These are phyloP conservation scores for Linnemannia exigua DNA, from an alignment of 192 early-diverging fungal genomes.

Conservation along the genomic window DNA sequence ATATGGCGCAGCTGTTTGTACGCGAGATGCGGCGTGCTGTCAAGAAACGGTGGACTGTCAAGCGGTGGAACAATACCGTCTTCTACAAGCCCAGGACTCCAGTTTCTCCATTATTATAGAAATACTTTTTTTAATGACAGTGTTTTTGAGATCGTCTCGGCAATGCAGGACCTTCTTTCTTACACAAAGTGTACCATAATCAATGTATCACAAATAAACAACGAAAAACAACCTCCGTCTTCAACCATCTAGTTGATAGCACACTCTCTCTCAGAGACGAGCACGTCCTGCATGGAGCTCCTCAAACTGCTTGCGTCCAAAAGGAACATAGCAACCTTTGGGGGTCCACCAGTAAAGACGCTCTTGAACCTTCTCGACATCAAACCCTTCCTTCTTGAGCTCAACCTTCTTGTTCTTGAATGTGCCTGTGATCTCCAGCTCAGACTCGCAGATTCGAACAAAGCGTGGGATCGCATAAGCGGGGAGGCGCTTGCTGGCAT, in stretches of 20 bases:
- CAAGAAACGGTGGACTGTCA: constrained; percentile 17
- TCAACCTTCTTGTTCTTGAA: constrained; percentile 49
- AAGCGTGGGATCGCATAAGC: constrained; percentile 77
- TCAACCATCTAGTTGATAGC: no score
- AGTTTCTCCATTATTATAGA: neutral
- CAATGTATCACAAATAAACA: no score
- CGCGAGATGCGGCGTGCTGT: constrained; percentile 30
- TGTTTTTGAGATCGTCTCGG: no score
- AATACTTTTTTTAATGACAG: no score
- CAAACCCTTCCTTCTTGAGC: constrained; percentile 36
- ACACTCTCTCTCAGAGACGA: constrained; percentile 15
- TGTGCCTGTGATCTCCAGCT: constrained; percentile 47
- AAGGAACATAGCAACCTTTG: constrained; percentile 18
- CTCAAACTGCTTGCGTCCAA: constrained; percentile 13
- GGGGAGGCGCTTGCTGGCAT: constrained; percentile 60
- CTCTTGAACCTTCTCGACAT: constrained; percentile 18
- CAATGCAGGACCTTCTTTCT: no score
- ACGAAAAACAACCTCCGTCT: no score
- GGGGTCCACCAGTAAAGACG: constrained; percentile 39
- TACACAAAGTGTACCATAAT: no score
- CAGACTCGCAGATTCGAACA: constrained; percentile 64
- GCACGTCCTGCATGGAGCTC: constrained; percentile 19
- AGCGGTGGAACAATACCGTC: constrained; percentile 25
- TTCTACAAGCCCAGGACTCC: neutral
- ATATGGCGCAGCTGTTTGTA: constrained; percentile 17